These are phyloP conservation scores for Quercus cerris DNA, from an alignment of 306 rosid genomes.

Conservation along the genomic window DNA sequence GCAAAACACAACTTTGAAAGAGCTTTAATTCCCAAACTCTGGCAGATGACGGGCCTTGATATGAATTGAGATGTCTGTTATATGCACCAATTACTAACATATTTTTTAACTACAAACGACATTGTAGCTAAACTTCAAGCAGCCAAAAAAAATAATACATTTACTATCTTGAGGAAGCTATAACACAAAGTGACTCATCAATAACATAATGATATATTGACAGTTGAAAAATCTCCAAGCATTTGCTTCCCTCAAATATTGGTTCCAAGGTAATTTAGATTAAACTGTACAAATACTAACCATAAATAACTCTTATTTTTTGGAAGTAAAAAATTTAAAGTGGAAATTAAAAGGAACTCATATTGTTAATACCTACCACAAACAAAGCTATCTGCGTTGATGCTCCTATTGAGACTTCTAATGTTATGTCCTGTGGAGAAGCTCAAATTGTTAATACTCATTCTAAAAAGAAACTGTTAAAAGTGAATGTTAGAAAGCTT, in stretches of 20 bases:
- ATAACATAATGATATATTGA: background rate
- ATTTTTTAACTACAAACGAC: background rate
- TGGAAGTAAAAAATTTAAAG: background rate
- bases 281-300: background rate
- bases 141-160: background rate
- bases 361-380: slow-evolving; percentile 44
- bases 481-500: slow-evolving; percentile 20
- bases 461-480: background rate
- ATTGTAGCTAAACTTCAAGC: background rate
- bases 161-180: background rate
- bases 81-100: background rate
- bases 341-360: background rate
- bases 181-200: background rate
- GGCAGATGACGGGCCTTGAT: background rate
- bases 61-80: background rate
- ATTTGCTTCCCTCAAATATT: background rate
- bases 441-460: slow-evolving; percentile 1
- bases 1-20: background rate
- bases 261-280: too few species aligned
- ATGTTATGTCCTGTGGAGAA: slow-evolving; percentile 65
- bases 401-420: slow-evolving; percentile 85
- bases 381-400: slow-evolving; percentile 84
- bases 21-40: background rate
- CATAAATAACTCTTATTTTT: background rate
- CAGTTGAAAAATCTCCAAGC: background rate